phyloP scores from a whole-genome alignment of 2,329 filamentous ascomycete species.

The Aureobasidium melanogenum region DNA sequence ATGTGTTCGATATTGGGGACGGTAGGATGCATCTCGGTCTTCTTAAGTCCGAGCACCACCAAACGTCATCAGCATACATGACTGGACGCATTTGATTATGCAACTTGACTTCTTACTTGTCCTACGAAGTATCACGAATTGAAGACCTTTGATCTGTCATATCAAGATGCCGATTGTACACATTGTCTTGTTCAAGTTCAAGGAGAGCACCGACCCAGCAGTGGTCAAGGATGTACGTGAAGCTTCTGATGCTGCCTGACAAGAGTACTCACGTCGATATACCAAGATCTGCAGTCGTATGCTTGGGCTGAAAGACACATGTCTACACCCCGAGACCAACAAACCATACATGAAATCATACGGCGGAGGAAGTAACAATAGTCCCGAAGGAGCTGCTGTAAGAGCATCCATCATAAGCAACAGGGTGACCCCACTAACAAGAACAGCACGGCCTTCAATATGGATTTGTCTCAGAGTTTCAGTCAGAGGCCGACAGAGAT shows the following conservation, averaged over 20 bases:
- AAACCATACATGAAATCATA: slow-evolving; percentile 52
- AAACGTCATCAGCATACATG: neutral
- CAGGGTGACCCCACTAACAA: neutral
- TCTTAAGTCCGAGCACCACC: neutral
- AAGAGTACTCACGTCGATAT: neutral
- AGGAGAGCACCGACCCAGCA: slow-evolving; percentile 39
- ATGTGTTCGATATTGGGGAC: neutral
- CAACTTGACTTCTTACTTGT: neutral
- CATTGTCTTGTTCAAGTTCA: slow-evolving; percentile 60
- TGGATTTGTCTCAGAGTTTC: slow-evolving; percentile 61
- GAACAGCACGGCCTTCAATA: slow-evolving; percentile 54
- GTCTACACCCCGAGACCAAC: slow-evolving; percentile 50
- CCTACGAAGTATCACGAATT: too few species aligned
- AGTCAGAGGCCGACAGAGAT: slow-evolving; percentile 52
- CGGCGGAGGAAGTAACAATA: slow-evolving; percentile 54
- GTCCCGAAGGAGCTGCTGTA: slow-evolving; percentile 53
- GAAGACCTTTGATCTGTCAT: too few species aligned
- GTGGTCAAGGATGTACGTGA: slow-evolving; percentile 48
- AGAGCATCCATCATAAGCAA: slow-evolving; percentile 11
- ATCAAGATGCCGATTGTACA: slow-evolving; percentile 54
- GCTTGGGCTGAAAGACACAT: slow-evolving; percentile 48
- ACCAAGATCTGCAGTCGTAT: slow-evolving; percentile 47
- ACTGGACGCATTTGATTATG: neutral
- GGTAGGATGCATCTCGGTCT: neutral
- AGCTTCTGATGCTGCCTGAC: neutral